Conservation (phyloP, 2,329 filamentous ascomycete species). For the Microsporum canis region DNA sequence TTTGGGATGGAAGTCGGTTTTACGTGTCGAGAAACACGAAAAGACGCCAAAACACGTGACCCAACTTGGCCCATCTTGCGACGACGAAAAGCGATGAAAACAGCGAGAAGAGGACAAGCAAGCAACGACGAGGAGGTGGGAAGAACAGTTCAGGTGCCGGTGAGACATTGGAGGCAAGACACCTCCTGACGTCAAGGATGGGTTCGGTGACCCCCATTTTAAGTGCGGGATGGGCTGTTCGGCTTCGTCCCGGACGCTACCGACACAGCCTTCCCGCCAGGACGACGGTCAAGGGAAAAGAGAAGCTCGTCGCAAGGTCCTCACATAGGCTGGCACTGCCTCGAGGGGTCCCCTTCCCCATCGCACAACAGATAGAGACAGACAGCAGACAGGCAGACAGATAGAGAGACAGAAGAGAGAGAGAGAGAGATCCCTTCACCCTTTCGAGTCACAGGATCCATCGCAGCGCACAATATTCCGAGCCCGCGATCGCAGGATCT, state of each 20-base stretch:
- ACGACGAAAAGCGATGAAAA: not conserved
- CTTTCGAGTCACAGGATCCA: conserved; percentile 11
- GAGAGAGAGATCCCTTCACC: not conserved
- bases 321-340: not conserved
- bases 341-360: not conserved
- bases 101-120: not conserved
- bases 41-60: conserved; percentile 27
- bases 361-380: not conserved
- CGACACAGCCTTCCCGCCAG: not conserved
- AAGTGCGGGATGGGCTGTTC: not conserved
- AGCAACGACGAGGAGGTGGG: not conserved
- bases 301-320: not conserved
- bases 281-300: not conserved
- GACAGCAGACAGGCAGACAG: not conserved
- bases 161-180: not conserved
- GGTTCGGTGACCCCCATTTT: not conserved
- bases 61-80: not conserved
- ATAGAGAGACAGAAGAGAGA: not conserved
- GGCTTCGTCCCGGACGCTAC: conserved; percentile 5
- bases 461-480: conserved; percentile 13
- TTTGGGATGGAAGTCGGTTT: not conserved
- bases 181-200: not conserved
- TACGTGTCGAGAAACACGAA: conserved; percentile 17
- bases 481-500: conserved; percentile 9
- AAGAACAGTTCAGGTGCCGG: not conserved